Percentiles rank a stretch among this genome's conserved stretches.
phyloP scores from a whole-genome alignment of 257 asterid genomes.

The Solanum acaule region DNA sequence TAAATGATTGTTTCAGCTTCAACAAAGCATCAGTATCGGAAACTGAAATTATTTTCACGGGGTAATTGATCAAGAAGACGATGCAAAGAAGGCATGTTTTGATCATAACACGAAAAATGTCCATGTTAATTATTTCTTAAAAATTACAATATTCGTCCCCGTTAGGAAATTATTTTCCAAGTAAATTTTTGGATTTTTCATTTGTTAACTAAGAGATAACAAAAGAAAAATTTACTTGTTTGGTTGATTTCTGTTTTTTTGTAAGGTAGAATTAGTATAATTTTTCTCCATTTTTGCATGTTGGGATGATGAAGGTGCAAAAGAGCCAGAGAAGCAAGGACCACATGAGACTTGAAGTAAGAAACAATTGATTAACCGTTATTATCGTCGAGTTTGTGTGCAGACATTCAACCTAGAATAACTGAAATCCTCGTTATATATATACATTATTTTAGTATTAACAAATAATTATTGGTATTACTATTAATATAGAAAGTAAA shows the following conservation, averaged over 20 bases:
- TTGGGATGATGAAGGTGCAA: background rate
- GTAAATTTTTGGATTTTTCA: background rate
- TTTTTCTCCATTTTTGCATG: background rate
- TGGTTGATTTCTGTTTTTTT: background rate
- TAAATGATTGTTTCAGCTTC: conserved; percentile 39
- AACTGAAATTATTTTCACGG: conserved; percentile 7
- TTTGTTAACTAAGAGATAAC: background rate
- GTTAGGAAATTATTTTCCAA: too few species aligned
- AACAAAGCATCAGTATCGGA: conserved; percentile 56
- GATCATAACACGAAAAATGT: conserved; percentile 19
- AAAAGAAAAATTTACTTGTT: background rate
- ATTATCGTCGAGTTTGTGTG: conserved; percentile 15
- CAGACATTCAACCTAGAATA: conserved; percentile 6
- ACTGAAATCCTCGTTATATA: conserved; percentile 6
- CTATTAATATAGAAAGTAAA: background rate
- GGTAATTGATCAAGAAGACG: conserved; percentile 11
- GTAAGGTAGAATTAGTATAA: background rate
- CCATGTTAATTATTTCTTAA: conserved; percentile 31
- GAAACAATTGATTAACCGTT: conserved; percentile 29
- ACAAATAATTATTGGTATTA: background rate
- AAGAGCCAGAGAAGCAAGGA: background rate
- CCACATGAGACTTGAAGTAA: background rate
- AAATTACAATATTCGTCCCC: background rate
- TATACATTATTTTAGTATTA: background rate
- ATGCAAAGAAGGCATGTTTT: conserved; percentile 21